Evolutionary conservation across 805 yeast genomes (phyloP), one percentile per base, ranked within the genome.

Genomic region (Yarrowia sp.): DNA sequence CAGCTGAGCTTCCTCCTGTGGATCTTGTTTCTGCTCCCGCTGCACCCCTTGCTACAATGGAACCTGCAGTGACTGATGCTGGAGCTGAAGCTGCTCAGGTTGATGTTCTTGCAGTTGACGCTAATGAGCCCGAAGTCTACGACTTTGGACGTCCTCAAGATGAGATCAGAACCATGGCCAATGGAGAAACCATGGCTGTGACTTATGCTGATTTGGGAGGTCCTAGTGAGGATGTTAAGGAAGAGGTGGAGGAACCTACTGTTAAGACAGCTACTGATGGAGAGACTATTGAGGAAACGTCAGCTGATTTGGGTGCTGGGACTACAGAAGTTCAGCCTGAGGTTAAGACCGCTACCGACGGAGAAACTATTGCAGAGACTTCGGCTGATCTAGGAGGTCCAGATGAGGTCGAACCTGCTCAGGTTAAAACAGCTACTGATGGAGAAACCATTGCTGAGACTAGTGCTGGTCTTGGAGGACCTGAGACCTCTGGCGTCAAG

Each of bases 11-110:
- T 26, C 3, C 32, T 26, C 32, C 32, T 5, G 32, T 26, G 32
- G 3, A 3, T 26, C 32, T 5, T 26, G 32, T 26, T 26, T 26
- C 32, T 26, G 32, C 32, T 5, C 32, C 32, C 7, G 4, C 32
- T 1, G 8, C 52, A 8, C 52, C 5, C 12, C 52, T 26, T 8
- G 19, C 55, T 10, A 50, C 41, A 15, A 50, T 50, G 55, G 38
- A 32, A 9, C 40, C 55, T 10, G 15, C 55, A 5, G 52, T 48
- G 40, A n/a, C 14, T 12, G 55, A 35, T 9, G 55, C 55, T 9
- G 55, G 22, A 2, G 15, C 55, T 8, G 55, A 50, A 32, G 55
- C 55, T 11, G 40, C 55, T 15, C 55, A 50, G 55, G 55, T 50
- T 19, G 55, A 50, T n/a, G 26, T 52, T 12, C 4, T 22, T 12